Percentiles rank a stretch among this genome's conserved stretches.
These are phyloP conservation scores for Pilatotrama ljubarskyi DNA, from an alignment of 768 basidiomycete species.

Conservation along the genomic window DNA sequence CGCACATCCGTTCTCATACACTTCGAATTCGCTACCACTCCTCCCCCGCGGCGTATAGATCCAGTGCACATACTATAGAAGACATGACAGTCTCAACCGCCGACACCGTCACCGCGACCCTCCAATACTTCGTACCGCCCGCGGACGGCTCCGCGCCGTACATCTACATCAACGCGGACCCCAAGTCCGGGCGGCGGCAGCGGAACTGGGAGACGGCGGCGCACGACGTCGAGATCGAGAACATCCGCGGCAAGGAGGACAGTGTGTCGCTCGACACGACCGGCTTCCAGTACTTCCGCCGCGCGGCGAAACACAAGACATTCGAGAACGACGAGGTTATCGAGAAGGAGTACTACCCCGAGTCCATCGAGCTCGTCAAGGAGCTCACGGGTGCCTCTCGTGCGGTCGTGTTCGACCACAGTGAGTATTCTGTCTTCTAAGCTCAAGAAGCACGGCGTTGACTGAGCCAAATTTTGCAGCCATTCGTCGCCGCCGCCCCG, in stretches of 20 bases:
- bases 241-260: constrained; percentile 53
- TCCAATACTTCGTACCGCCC: constrained; percentile 42
- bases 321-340: constrained; percentile 57
- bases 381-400: constrained; percentile 57
- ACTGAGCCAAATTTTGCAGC: constrained; percentile 31
- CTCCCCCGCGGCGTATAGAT: neutral
- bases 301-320: constrained; percentile 43
- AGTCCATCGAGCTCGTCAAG: constrained; percentile 59
- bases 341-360: constrained; percentile 56
- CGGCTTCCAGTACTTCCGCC: constrained; percentile 49
- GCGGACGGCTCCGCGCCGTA: constrained; percentile 43
- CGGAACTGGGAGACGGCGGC: constrained; percentile 39
- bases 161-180: constrained; percentile 36
- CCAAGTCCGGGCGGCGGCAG: constrained; percentile 27
- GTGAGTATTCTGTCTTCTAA: constrained; percentile 37
- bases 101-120: constrained; percentile 28
- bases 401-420: constrained; percentile 67
- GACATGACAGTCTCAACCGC: constrained; percentile 18
- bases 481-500: constrained; percentile 43
- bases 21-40: too few species aligned
- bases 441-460: neutral
- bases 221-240: constrained; percentile 44
- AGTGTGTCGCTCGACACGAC: constrained; percentile 46
- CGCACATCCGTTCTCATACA: neutral
- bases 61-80: neutral